Evolutionary conservation across 1,139 yeast genomes (phyloP), one percentile per base, ranked within the genome.

Genomic region (Pneumocystis carinii): DNA sequence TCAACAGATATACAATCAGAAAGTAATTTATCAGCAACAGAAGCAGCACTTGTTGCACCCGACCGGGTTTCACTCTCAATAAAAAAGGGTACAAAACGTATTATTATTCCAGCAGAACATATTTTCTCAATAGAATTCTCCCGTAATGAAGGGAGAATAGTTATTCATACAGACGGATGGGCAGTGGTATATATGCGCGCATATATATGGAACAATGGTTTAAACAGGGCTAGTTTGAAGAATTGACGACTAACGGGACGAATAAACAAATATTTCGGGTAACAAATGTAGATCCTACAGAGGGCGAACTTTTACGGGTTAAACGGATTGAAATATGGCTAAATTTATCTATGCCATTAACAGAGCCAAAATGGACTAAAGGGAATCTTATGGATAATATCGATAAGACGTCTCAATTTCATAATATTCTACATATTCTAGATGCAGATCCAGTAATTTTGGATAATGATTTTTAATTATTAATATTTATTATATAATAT

Each of bases 321-420:
- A 63, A 67, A 17, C 60, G 62, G 17, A 68, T 69, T 42, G 66
- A 68, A 59, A 67, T 69, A 24, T 68, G 70, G 69, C 61, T 66
- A 7, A 69, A 69, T 57, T 62, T 64, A 41, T 37, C 64, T 19
- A 64, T 65, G 37, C 71, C 71, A 12, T 60, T 69, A 48, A 69
- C 69, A 2, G 71, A 69, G 42, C 71, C 71, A 6, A 69, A 69
- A 61, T 69, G 71, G 71, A 68, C 71, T 8, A 63, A 69, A 19
- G 71, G 71, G 4, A 67, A 69, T 48, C 65, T 69, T 27, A 59
- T 42, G 15, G 71, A 68, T 38, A 66, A 69, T 59, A 68, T 69
- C 37, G 70, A 69, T 53, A 59, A 67, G 8, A 64, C 66, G 15
- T 69, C 71, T 15, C 68, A 69, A 48, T 69, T 69, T 62, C 62